Evolutionary conservation across 164 flowering plant genomes (phyloP).

Genomic region (Kalanchoe fedtschenkoi): DNA sequence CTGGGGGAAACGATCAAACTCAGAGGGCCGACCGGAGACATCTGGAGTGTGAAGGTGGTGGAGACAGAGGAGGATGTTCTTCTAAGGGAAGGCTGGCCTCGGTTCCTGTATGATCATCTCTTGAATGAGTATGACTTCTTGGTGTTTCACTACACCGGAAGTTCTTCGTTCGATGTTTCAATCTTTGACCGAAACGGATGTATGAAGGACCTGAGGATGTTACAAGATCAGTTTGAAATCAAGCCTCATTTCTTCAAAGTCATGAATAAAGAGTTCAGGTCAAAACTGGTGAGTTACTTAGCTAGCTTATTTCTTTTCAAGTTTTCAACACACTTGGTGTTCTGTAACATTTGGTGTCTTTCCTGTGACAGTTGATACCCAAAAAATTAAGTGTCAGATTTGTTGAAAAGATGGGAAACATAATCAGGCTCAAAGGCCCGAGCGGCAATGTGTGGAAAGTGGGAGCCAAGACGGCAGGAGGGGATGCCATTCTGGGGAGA

Average conservation of each 20-base stretch:
- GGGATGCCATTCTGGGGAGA: constrained; percentile 12
- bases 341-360: not conserved
- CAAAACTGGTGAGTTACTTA: not conserved
- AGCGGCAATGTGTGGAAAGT: constrained; percentile 25
- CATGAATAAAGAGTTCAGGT: not conserved
- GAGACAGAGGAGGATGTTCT: not conserved
- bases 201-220: not conserved
- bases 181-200: not conserved
- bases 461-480: constrained; percentile 4
- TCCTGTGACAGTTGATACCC: constrained; percentile 18
- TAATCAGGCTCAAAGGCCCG: constrained; percentile 19
- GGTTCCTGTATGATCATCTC: not conserved
- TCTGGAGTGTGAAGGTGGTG: not conserved
- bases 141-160: not conserved
- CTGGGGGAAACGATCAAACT: not conserved
- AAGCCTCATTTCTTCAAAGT: constrained; percentile 2
- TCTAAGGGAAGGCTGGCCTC: not conserved
- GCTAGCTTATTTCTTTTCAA: not conserved
- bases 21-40: not conserved
- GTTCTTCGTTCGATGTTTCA: not conserved
- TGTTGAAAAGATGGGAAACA: constrained; percentile 10
- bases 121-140: not conserved
- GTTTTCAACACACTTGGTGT: not conserved
- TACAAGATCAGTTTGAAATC: not conserved
- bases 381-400: constrained; percentile 11